phyloP scores from a whole-genome alignment of 768 basidiomycete species.

The Naganishia vaughanmartiniae region DNA sequence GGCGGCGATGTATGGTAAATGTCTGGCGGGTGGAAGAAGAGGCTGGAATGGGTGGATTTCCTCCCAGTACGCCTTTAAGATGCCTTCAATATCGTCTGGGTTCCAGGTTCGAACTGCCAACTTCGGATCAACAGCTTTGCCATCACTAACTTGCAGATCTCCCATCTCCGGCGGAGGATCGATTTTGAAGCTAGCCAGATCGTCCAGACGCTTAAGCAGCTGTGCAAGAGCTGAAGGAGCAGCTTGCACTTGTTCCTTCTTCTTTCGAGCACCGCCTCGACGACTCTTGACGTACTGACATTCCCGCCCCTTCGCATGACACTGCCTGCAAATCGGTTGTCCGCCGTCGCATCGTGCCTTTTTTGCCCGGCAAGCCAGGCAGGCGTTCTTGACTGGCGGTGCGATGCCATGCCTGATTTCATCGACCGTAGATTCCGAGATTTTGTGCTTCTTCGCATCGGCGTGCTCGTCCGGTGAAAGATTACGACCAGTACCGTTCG shows the following conservation, averaged over 20 bases:
- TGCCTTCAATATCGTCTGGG: slow-evolving; percentile 27
- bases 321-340: slow-evolving; percentile 48
- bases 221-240: slow-evolving; percentile 41
- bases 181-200: slow-evolving; percentile 31
- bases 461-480: background rate
- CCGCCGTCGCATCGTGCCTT: slow-evolving; percentile 51
- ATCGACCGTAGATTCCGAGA: background rate
- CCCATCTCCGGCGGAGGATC: slow-evolving; percentile 29
- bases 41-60: slow-evolving; percentile 51
- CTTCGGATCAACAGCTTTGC: slow-evolving; percentile 22
- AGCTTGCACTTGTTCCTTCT: slow-evolving; percentile 34
- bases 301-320: slow-evolving; percentile 41
- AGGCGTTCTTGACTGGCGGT: slow-evolving; percentile 39
- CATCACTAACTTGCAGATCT: slow-evolving; percentile 5
- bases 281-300: slow-evolving; percentile 50
- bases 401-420: slow-evolving; percentile 15
- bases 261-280: slow-evolving; percentile 48
- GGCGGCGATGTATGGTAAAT: slow-evolving; percentile 28
- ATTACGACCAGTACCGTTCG: background rate
- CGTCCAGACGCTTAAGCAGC: slow-evolving; percentile 46
- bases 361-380: slow-evolving; percentile 46
- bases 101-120: slow-evolving; percentile 24
- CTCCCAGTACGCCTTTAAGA: slow-evolving; percentile 43
- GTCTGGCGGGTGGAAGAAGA: slow-evolving; percentile 44
- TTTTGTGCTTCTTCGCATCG: slow-evolving; percentile 12